These are phyloP conservation scores for Mycena epipterygia DNA, from an alignment of 768 basidiomycete species.

Conservation along the genomic window DNA sequence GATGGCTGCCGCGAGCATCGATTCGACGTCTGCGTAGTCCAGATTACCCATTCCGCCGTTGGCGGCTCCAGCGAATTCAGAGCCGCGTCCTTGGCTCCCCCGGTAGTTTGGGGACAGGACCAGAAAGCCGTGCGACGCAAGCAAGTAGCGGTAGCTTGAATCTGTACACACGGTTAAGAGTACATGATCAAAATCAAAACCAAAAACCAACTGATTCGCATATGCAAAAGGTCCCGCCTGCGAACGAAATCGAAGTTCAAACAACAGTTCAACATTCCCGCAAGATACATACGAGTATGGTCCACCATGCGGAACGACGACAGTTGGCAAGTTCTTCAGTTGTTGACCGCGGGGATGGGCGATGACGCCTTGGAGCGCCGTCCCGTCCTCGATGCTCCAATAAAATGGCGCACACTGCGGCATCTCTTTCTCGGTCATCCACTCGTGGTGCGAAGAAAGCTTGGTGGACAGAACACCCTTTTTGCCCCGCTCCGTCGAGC, in stretches of 20 bases:
- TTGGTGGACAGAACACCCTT: conserved; percentile 21
- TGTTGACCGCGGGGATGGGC: conserved; percentile 21
- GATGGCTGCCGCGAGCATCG: conserved; percentile 32
- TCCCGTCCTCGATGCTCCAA: conserved; percentile 29
- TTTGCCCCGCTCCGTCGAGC: conserved; percentile 2
- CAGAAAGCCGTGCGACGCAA: conserved; percentile 33
- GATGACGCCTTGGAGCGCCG: conserved; percentile 24
- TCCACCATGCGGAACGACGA: conserved; percentile 32
- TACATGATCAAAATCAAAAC: neutral
- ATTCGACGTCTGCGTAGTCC: conserved; percentile 33
- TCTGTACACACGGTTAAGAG: neutral
- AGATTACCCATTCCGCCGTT: conserved; percentile 28
- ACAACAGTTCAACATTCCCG: too few species aligned
- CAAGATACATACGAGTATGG: conserved; percentile 20
- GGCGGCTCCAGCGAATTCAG: conserved; percentile 19
- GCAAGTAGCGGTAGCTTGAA: conserved; percentile 9
- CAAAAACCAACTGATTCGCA: conserved; percentile 9
- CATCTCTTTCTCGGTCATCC: conserved; percentile 24
- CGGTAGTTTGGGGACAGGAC: conserved; percentile 34
- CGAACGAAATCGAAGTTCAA: neutral
- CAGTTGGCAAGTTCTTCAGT: conserved; percentile 16
- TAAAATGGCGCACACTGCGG: conserved; percentile 30
- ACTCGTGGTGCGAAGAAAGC: conserved; percentile 33
- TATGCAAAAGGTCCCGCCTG: conserved; percentile 22
- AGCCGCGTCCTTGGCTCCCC: conserved; percentile 32